Evolutionary conservation across 2,329 filamentous ascomycete species (phyloP).

Genomic region (Amauroascus niger): DNA sequence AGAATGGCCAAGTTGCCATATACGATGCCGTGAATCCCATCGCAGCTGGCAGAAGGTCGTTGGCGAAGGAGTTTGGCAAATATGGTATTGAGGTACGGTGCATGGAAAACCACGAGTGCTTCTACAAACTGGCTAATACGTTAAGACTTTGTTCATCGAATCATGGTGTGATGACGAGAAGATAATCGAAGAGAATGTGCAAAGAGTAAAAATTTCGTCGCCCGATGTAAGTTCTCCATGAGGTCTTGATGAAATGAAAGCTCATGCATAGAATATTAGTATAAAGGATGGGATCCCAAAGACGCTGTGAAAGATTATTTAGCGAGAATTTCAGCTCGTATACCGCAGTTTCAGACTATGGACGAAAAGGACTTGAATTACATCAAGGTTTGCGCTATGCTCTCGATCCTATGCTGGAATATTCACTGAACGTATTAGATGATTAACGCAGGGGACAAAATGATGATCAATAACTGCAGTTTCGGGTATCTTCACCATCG

Average conservation of each 20-base stretch:
- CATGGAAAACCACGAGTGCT: background rate
- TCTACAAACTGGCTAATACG: background rate
- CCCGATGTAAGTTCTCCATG: conserved; percentile 60
- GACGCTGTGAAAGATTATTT: conserved; percentile 90
- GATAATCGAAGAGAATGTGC: conserved; percentile 92
- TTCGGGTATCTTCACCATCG: conserved; percentile 95
- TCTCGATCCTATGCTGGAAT: background rate
- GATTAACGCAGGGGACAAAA: conserved; percentile 90
- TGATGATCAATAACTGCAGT: conserved; percentile 93
- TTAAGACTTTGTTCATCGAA: conserved; percentile 86
- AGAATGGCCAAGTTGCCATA: conserved; percentile 96
- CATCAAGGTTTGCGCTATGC: conserved; percentile 54
- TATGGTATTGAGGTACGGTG: conserved; percentile 70
- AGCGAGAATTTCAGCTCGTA: conserved; percentile 78
- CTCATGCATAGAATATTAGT: conserved; percentile 41
- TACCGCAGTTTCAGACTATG: conserved; percentile 96
- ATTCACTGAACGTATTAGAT: conserved; percentile 43
- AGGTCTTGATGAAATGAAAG: background rate
- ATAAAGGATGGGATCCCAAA: conserved; percentile 80
- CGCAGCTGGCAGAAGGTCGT: conserved; percentile 64
- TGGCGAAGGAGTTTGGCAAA: conserved; percentile 96
- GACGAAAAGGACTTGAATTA: conserved; percentile 88
- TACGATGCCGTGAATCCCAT: conserved; percentile 97
- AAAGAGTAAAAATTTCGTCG: conserved; percentile 94
- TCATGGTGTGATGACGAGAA: conserved; percentile 87